Evolutionary conservation across 2,329 filamentous ascomycete genomes (phyloP), one percentile per base, ranked within the genome.

Genomic region (Curvularia sp.): DNA sequence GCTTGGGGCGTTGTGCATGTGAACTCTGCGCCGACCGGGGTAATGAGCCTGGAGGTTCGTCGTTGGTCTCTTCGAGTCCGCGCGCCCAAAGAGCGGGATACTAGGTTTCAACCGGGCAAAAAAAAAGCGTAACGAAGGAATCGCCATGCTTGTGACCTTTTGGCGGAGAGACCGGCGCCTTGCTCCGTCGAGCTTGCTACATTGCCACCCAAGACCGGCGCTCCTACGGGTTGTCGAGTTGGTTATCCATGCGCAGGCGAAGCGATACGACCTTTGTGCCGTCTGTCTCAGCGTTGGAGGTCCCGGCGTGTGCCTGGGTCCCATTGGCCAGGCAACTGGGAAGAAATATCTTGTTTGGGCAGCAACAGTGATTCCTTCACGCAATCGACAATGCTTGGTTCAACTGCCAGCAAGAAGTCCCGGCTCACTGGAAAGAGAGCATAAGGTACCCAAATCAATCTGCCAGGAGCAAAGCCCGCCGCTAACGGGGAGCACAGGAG

Each of bases 1-100:
- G 68, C 58, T 65, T 53, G 63, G 49, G 49, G 67, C 65, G 61
- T 53, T 70, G 70, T 48, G 53, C 73, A 74, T 73, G 72, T 74
- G 73, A 71, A 65, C 69, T 48, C 42, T 59, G 53, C 60, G 55
- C 39, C 59, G 60, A 54, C 57, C 59, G 60, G 67, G 63, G 61
- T 60, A 47, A 57, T 66, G 65, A 62, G 57, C 48, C 59, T 61
- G 53, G 53, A 59, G 28, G 50, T 43, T 42, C 61, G 32, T 39
- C 55, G 65, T 69, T 68, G 66, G 63, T 59, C 52, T 46, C 48
- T 23, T 59, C 57, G 53, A 56, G 46, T 59, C 55, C 43, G 47
- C 32, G 54, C 59, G 51, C 42, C 49, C 49, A 55, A 50, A 46
- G 42, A 43, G 50, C 47, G 49, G 57, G 27, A 55, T 49, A 58